Conservation (phyloP, 2,329 filamentous ascomycete species). For the Daldinia sp. region DNA sequence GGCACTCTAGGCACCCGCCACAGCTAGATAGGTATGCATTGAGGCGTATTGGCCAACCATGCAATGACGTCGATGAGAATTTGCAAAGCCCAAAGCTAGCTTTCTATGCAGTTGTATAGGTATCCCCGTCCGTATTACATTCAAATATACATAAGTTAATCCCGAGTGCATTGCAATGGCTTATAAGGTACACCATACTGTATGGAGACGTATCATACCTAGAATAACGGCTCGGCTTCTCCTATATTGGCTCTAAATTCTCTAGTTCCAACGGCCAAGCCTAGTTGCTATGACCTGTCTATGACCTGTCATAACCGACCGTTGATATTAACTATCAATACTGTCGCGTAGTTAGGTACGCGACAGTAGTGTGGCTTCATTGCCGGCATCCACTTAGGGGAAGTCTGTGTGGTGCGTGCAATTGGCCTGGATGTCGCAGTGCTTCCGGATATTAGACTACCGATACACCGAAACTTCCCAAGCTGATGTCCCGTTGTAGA, state of each 20-base stretch:
- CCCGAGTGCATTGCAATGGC: too few species aligned
- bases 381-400: background rate
- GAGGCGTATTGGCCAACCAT: too few species aligned
- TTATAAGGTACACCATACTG: too few species aligned
- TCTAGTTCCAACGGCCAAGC: slow-evolving; percentile 1
- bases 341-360: background rate
- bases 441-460: background rate
- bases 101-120: too few species aligned
- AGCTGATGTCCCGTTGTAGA: background rate
- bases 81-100: too few species aligned
- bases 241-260: background rate
- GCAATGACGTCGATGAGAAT: too few species aligned
- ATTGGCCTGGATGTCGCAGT: background rate
- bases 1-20: too few species aligned
- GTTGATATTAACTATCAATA: background rate
- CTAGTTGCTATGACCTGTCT: background rate
- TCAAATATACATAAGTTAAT: too few species aligned
- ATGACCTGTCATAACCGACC: background rate
- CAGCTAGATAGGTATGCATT: too few species aligned
- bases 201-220: too few species aligned
- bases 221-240: background rate
- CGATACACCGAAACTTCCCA: background rate
- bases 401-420: background rate
- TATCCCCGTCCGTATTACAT: too few species aligned
- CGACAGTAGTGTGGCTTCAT: background rate